A percentile compares a stretch with the other conserved stretches of the same genome.
Conservation (phyloP, 2,329 filamentous ascomycete species). For the Fusarium nanum region DNA sequence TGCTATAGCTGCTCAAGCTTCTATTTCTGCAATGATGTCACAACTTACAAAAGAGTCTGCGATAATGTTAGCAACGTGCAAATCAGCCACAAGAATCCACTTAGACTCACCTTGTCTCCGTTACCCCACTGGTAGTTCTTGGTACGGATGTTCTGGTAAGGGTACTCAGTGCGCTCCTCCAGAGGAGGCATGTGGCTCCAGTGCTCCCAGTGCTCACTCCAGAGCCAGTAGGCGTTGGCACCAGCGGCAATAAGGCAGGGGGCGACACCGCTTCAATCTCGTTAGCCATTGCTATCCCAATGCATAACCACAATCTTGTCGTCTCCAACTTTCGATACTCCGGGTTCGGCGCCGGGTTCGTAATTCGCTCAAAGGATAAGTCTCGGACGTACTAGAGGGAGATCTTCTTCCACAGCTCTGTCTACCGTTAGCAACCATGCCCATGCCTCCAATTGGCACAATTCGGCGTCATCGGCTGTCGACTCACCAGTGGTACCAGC, state of each 20-base stretch:
- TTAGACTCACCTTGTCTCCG: slow-evolving; percentile 83
- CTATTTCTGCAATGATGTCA: slow-evolving; percentile 1
- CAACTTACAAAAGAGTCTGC: slow-evolving; percentile 65
- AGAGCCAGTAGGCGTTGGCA: slow-evolving; percentile 90
- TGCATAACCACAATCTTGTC: slow-evolving; percentile 16
- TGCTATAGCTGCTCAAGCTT: slow-evolving; percentile 1
- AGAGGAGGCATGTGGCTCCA: slow-evolving; percentile 85
- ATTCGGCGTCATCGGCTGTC: slow-evolving; percentile 40
- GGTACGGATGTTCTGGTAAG: slow-evolving; percentile 96
- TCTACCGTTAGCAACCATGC: slow-evolving; percentile 49
- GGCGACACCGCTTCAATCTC: slow-evolving; percentile 72
- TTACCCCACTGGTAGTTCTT: slow-evolving; percentile 97
- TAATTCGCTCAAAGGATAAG: slow-evolving; percentile 45
- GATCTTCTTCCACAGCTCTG: slow-evolving; percentile 95
- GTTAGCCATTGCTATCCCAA: slow-evolving; percentile 38
- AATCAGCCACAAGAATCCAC: neutral
- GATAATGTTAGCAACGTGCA: slow-evolving; percentile 43
- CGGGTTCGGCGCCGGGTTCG: slow-evolving; percentile 28
- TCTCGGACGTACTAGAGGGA: slow-evolving; percentile 84
- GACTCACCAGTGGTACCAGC: slow-evolving; percentile 81
- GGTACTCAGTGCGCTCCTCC: slow-evolving; percentile 92
- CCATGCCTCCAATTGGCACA: slow-evolving; percentile 38
- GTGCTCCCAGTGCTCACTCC: slow-evolving; percentile 98
- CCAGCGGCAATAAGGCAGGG: slow-evolving; percentile 77
- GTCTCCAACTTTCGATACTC: slow-evolving; percentile 29